Percentiles rank a stretch among this genome's conserved stretches.
These are phyloP conservation scores for Talaromyces sp. DNA, from an alignment of 2,329 filamentous ascomycete genomes.

Conservation along the genomic window DNA sequence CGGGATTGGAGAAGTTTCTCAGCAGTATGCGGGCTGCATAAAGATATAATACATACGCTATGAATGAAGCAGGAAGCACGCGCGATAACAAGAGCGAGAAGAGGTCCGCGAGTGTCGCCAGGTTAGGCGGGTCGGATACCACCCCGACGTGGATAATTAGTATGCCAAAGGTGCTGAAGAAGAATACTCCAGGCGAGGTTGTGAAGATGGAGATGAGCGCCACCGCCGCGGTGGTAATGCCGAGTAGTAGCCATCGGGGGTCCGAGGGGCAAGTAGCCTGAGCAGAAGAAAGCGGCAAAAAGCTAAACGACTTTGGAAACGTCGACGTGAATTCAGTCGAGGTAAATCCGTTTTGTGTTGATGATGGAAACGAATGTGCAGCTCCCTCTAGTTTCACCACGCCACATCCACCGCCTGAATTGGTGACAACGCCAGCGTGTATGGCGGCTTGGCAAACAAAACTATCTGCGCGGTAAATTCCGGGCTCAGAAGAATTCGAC, in stretches of 20 bases:
- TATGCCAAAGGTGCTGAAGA: constrained; percentile 74
- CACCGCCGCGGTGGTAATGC: constrained; percentile 75
- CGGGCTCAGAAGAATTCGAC: constrained; percentile 31
- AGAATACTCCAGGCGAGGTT: constrained; percentile 72
- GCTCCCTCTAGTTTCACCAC: constrained; percentile 70
- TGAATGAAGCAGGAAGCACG: constrained; percentile 81
- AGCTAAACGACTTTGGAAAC: constrained; percentile 83
- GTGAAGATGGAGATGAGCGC: constrained; percentile 75
- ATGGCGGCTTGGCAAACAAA: constrained; percentile 83
- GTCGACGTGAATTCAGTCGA: constrained; percentile 79
- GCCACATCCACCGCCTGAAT: constrained; percentile 72
- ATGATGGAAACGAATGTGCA: constrained; percentile 57
- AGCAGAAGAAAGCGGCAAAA: constrained; percentile 54
- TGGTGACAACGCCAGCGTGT: constrained; percentile 71
- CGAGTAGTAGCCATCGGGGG: constrained; percentile 77
- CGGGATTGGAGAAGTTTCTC: constrained; percentile 56
- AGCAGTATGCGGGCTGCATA: constrained; percentile 73
- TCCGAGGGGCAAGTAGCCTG: constrained; percentile 65
- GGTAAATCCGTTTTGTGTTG: constrained; percentile 65
- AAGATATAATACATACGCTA: constrained; percentile 80
- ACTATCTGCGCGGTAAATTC: constrained; percentile 80
- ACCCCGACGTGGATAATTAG: constrained; percentile 88
- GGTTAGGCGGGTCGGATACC: constrained; percentile 76
- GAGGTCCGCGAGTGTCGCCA: constrained; percentile 62
- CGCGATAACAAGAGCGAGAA: constrained; percentile 74